phyloP scores from a whole-genome alignment of 331 rosid genomes.

The Quercus tomentella region DNA sequence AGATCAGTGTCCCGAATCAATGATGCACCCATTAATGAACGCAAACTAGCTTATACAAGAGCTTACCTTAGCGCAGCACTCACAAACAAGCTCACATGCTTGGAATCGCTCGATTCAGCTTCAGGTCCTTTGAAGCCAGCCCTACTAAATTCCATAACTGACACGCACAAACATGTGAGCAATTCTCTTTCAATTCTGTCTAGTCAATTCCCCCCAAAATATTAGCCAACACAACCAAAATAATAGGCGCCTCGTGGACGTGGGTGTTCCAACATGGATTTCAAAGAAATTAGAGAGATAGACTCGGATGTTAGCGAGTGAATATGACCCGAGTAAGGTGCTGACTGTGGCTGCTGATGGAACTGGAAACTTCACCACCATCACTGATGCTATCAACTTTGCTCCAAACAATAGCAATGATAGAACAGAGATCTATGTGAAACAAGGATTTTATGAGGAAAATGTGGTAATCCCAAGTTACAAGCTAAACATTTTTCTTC shows the following conservation, averaged over 20 bases:
- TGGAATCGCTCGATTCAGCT: slow-evolving; percentile 69
- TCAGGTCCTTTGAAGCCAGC: slow-evolving; percentile 60
- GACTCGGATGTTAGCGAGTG: slow-evolving; percentile 25
- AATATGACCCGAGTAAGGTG: slow-evolving; percentile 30
- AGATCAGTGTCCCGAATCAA: slow-evolving; percentile 47
- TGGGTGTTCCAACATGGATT: slow-evolving; percentile 36
- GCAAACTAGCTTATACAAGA: slow-evolving; percentile 45
- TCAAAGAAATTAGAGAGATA: slow-evolving; percentile 19
- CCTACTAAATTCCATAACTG: slow-evolving; percentile 44
- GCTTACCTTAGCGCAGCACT: slow-evolving; percentile 77
- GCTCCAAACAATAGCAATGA: slow-evolving; percentile 61
- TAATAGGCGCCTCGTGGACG: too few species aligned
- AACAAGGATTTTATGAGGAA: slow-evolving; percentile 55
- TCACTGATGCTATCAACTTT: slow-evolving; percentile 54
- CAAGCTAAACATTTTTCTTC: slow-evolving; percentile 49
- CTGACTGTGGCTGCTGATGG: slow-evolving; percentile 70
- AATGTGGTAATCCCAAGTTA: slow-evolving; percentile 66
- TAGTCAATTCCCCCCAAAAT: slow-evolving; percentile 17
- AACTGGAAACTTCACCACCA: slow-evolving; percentile 59
- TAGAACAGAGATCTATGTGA: slow-evolving; percentile 47
- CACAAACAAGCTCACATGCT: slow-evolving; percentile 78
- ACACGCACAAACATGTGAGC: slow-evolving; percentile 56
- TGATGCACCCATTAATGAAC: not conserved
- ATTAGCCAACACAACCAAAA: not conserved
- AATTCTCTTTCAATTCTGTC: slow-evolving; percentile 65